Conservation (phyloP, 257 asterid genomes). For the Salvia miltiorrhiza region DNA sequence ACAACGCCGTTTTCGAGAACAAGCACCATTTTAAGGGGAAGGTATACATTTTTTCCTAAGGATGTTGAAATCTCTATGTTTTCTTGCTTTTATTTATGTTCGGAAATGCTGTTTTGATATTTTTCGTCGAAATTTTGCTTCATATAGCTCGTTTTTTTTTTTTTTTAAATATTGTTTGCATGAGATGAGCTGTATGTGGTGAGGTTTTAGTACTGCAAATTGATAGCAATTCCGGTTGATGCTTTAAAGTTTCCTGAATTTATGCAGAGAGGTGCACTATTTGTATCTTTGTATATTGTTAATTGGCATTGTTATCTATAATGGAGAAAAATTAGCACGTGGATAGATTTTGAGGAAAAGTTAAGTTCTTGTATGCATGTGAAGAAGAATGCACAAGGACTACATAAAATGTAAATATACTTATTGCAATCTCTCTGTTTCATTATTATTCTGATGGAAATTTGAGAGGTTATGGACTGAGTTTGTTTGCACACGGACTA, state of each 20-base stretch:
- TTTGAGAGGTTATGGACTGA: conserved; percentile 31
- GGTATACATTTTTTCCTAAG: conserved; percentile 28
- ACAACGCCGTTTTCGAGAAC: conserved; percentile 72
- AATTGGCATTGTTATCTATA: background rate
- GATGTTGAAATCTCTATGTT: background rate
- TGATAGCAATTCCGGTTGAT: background rate
- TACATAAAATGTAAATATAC: background rate
- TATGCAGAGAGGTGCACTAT: background rate
- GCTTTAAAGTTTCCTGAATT: background rate
- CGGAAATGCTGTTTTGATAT: background rate
- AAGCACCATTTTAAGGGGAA: conserved; percentile 77
- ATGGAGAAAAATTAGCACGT: background rate
- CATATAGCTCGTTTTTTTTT: background rate
- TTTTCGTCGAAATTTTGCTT: background rate
- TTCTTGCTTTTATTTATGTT: background rate
- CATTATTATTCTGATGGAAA: background rate
- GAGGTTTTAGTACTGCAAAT: background rate
- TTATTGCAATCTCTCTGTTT: background rate
- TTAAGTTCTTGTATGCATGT: background rate
- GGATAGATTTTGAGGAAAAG: background rate
- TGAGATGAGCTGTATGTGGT: background rate
- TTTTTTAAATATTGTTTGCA: background rate
- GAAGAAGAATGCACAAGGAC: background rate
- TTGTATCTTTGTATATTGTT: background rate
- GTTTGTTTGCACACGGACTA: conserved; percentile 39